A percentile compares a stretch with the other conserved stretches of the same genome.
These are phyloP conservation scores for Scheffersomyces segobiensis DNA, from an alignment of 1,139 yeast genomes.

Conservation along the genomic window DNA sequence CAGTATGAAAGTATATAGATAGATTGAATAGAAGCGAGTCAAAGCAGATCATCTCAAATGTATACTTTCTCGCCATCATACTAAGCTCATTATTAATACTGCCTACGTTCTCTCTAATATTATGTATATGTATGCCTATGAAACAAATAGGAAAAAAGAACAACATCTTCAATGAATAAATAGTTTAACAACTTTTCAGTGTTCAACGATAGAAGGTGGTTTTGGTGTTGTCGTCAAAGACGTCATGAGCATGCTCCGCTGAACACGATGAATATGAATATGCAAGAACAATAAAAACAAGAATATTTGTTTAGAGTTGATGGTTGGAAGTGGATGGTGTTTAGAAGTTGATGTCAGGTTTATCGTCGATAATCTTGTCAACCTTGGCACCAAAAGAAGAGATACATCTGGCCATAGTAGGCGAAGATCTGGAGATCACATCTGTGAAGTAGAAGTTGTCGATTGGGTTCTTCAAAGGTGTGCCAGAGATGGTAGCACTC, in stretches of 20 bases:
- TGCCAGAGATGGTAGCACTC: constrained; percentile 44
- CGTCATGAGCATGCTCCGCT: background rate
- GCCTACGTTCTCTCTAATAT: background rate
- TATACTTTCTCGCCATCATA: background rate
- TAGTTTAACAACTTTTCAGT: background rate
- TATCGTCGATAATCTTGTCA: constrained; percentile 57
- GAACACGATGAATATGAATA: background rate
- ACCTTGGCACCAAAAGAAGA: constrained; percentile 65
- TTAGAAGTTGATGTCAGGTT: constrained; percentile 40
- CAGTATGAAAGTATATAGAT: too few relatives aligned
- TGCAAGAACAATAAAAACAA: background rate
- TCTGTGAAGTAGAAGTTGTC: constrained; percentile 87
- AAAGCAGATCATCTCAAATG: background rate
- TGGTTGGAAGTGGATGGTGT: background rate
- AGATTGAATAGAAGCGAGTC: background rate
- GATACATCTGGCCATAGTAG: constrained; percentile 87
- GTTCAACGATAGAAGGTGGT: background rate
- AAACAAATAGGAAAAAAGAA: background rate
- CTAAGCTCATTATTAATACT: background rate
- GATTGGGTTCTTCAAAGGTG: constrained; percentile 65
- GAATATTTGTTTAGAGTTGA: background rate
- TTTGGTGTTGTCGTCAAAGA: background rate
- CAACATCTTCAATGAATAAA: background rate
- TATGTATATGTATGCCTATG: background rate
- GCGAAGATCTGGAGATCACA: constrained; percentile 82